Conservation (phyloP, 805 yeast genomes). For the Geotrichum ghanense region DNA sequence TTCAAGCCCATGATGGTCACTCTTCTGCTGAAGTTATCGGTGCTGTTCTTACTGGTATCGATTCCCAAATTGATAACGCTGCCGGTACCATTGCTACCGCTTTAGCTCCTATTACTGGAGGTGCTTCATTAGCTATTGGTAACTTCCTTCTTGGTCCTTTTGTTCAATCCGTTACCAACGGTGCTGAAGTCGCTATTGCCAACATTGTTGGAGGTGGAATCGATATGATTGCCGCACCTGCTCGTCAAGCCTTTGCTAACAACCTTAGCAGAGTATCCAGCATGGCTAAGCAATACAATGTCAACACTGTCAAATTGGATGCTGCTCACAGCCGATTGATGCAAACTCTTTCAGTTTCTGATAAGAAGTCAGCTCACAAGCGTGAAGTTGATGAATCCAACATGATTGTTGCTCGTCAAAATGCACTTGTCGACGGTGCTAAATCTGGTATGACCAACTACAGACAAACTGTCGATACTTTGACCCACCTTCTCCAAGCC, state of each 20-base stretch:
- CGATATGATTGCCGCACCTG: constrained; percentile 9
- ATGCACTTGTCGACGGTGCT: constrained; percentile 6
- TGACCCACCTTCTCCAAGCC: background rate
- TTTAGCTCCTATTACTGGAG: constrained; percentile 17
- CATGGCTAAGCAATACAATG: background rate
- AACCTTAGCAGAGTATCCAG: background rate
- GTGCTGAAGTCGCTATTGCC: constrained; percentile 23
- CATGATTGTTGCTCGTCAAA: background rate
- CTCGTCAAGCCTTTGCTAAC: background rate
- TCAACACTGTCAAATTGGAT: background rate
- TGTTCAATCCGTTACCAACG: constrained; percentile 23
- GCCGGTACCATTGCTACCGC: constrained; percentile 15
- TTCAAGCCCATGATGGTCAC: background rate
- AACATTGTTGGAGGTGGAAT: constrained; percentile 12
- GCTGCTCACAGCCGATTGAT: background rate
- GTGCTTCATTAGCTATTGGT: constrained; percentile 16
- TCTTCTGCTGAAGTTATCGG: constrained; percentile 12
- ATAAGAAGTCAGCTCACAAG: too few species aligned
- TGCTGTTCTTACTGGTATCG: constrained; percentile 22
- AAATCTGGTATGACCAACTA: constrained; percentile 13
- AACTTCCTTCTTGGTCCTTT: constrained; percentile 18
- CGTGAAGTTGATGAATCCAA: too few species aligned
- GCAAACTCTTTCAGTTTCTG: too few species aligned
- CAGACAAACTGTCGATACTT: constrained; percentile 11
- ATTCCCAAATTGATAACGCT: constrained; percentile 24